Percentiles rank a stretch among this genome's conserved stretches.
Conservation (phyloP, 139 green algal genomes). For the Picochlorum sp. region DNA sequence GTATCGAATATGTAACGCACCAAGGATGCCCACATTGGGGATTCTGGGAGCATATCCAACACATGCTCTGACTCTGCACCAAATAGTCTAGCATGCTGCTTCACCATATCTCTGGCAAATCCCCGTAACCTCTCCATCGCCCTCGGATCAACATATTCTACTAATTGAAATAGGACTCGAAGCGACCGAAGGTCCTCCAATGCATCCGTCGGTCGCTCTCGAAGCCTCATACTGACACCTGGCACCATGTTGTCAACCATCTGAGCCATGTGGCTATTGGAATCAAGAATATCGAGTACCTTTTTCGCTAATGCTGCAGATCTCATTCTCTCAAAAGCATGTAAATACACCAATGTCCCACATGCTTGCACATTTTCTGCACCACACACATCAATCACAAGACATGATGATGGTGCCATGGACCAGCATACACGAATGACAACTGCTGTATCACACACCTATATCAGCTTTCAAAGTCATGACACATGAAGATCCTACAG, state of each 20-base stretch:
- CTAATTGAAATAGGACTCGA: background rate
- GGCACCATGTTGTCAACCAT: background rate
- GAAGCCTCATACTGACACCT: background rate
- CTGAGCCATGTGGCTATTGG: background rate
- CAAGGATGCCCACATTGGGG: background rate
- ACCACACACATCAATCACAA: background rate
- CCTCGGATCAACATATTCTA: background rate
- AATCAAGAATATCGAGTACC: background rate
- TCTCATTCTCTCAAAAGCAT: background rate
- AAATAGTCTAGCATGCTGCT: too few species aligned
- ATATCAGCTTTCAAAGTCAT: too few species aligned
- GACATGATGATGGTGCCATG: too few species aligned
- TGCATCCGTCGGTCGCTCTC: background rate
- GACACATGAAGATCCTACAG: too few species aligned
- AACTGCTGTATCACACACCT: too few species aligned
- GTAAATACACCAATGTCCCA: background rate
- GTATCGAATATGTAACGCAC: background rate
- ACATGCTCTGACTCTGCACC: background rate
- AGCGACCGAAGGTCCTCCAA: background rate
- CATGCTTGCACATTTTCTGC: background rate
- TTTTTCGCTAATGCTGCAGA: background rate
- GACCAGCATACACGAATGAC: too few species aligned
- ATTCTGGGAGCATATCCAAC: background rate
- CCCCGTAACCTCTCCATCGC: background rate
- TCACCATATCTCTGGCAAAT: too few species aligned